phyloP scores from a whole-genome alignment of 345 rosid species.

The Viola odorata region DNA sequence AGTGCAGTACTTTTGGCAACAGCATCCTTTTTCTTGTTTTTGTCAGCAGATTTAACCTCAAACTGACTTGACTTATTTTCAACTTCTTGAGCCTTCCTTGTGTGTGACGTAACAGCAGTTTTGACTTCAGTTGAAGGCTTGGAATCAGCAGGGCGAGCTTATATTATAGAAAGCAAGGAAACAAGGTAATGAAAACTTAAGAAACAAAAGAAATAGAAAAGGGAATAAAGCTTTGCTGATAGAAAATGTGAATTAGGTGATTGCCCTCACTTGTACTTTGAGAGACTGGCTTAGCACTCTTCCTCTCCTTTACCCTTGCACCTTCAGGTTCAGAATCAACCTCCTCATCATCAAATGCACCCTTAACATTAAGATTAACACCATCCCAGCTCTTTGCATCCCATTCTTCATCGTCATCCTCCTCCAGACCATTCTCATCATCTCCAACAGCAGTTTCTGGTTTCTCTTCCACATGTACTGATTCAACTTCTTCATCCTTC shows the following conservation, averaged over 20 bases:
- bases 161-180: not conserved
- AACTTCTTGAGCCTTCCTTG: conserved; percentile 23
- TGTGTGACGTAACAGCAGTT: conserved; percentile 23
- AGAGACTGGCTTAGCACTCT: conserved; percentile 29
- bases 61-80: conserved; percentile 27
- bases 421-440: conserved; percentile 55
- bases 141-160: conserved; percentile 26
- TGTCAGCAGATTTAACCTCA: conserved; percentile 31
- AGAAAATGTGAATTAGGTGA: conserved; percentile 3
- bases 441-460: conserved; percentile 37
- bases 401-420: conserved; percentile 88
- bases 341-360: conserved; percentile 90
- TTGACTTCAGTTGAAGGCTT: conserved; percentile 31
- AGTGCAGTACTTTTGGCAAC: conserved; percentile 32
- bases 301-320: conserved; percentile 47
- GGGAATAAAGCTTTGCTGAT: not conserved
- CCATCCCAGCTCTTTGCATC: conserved; percentile 98
- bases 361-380: conserved; percentile 64
- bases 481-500: conserved; percentile 41
- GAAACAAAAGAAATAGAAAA: not conserved
- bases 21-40: conserved; percentile 31
- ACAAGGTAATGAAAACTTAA: too few relatives aligned
- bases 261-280: conserved; percentile 36
- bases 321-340: conserved; percentile 55
- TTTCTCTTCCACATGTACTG: conserved; percentile 36